These are phyloP conservation scores for Fusarium pseudograminearum DNA, from an alignment of 2,329 filamentous ascomycete species.

Conservation along the genomic window DNA sequence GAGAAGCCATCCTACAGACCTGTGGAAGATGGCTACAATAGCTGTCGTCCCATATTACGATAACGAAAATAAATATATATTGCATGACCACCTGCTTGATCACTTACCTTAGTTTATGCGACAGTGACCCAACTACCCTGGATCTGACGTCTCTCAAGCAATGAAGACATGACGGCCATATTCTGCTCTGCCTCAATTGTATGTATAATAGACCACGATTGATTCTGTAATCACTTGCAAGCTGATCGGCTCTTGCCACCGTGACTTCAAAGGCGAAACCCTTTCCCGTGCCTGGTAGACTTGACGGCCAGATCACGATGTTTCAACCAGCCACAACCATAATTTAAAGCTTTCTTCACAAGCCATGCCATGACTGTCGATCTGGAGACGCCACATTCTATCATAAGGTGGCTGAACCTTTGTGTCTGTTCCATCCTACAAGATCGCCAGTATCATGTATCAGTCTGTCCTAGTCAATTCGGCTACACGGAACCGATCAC, in stretches of 20 bases:
- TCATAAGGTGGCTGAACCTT: not conserved
- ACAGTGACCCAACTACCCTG: not conserved
- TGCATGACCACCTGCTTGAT: slow-evolving; percentile 13
- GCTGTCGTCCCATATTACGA: slow-evolving; percentile 21
- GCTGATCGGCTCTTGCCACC: not conserved
- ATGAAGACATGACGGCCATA: not conserved
- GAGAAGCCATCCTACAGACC: slow-evolving; percentile 19
- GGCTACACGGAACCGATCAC: slow-evolving; percentile 34
- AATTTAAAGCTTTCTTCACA: not conserved
- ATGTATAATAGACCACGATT: not conserved
- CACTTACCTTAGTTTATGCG: not conserved
- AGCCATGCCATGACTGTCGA: not conserved
- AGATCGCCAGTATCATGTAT: slow-evolving; percentile 12
- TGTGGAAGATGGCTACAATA: slow-evolving; percentile 8
- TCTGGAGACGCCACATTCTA: not conserved
- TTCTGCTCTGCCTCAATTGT: not conserved
- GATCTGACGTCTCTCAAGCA: not conserved
- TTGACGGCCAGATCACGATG: not conserved
- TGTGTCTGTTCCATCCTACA: slow-evolving; percentile 10
- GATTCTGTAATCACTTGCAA: not conserved
- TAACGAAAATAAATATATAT: slow-evolving; percentile 36
- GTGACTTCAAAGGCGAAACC: no score
- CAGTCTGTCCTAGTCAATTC: not conserved
- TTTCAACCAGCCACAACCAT: not conserved
- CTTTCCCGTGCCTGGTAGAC: not conserved